These are phyloP conservation scores for Scheffersomyces segobiensis DNA, from an alignment of 1,139 yeast genomes.

Conservation along the genomic window DNA sequence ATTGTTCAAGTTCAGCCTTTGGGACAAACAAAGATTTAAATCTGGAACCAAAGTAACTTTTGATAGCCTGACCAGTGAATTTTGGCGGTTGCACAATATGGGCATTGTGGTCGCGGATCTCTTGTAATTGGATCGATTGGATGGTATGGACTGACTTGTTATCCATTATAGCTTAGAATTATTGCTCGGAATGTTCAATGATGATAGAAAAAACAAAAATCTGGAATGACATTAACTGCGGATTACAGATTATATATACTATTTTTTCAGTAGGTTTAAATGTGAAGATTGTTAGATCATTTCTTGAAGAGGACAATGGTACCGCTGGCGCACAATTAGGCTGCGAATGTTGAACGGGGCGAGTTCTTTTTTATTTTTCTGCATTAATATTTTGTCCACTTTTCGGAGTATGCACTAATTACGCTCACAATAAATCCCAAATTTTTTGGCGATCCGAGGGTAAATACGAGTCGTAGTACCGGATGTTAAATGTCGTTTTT, in stretches of 20 bases:
- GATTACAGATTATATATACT: not conserved
- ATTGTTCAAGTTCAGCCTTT: conserved; percentile 27
- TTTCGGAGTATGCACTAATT: not conserved
- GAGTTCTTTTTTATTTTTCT: not conserved
- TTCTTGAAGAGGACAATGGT: not conserved
- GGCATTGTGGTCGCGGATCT: conserved; percentile 25
- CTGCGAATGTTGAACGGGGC: not conserved
- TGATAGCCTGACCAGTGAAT: conserved; percentile 26
- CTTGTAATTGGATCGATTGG: conserved; percentile 3
- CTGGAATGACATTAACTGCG: not conserved
- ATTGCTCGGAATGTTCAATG: not conserved
- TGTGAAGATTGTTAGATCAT: not conserved
- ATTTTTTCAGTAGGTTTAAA: not conserved
- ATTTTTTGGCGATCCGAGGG: no score
- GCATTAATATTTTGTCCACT: no score
- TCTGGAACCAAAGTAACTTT: conserved; percentile 28
- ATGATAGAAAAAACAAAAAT: not conserved
- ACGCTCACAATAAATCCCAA: no score
- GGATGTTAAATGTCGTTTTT: no score
- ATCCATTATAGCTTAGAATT: not conserved
- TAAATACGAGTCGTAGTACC: no score
- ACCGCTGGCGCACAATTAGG: not conserved
- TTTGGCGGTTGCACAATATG: conserved; percentile 35
- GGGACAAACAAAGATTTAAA: conserved; percentile 33
- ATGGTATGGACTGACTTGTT: not conserved